Evolutionary conservation across 345 rosid genomes (phyloP).

Genomic region (Gossypium thurberi): DNA sequence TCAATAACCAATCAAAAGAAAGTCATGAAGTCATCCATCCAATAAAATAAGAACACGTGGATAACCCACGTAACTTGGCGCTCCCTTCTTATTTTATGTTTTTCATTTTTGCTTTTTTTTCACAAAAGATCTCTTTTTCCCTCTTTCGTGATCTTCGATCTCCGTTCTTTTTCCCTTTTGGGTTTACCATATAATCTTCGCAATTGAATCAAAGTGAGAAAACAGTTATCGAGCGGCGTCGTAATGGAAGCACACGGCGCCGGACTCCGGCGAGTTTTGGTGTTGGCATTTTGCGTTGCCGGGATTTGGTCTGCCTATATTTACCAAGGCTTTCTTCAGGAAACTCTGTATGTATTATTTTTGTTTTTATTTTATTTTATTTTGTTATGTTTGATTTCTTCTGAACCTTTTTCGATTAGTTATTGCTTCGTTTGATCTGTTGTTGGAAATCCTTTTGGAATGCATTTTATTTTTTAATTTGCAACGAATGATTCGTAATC

Average conservation of each 20-base stretch:
- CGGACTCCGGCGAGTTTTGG: conserved; percentile 58
- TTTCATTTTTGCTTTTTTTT: not conserved
- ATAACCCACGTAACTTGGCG: conserved; percentile 35
- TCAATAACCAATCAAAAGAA: conserved; percentile 6
- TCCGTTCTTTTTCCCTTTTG: not conserved
- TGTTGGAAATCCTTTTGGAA: not conserved
- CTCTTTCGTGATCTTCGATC: conserved; percentile 5
- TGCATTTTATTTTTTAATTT: not conserved
- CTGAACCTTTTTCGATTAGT: not conserved
- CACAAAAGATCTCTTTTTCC: not conserved
- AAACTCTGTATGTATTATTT: conserved; percentile 57
- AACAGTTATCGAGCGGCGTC: conserved; percentile 3
- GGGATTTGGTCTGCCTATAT: conserved; percentile 97
- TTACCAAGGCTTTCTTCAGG: conserved; percentile 95
- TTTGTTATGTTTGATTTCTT: not conserved
- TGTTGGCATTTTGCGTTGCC: conserved; percentile 78
- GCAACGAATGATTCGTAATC: not conserved
- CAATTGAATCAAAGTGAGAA: not conserved
- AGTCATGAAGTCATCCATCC: conserved; percentile 1
- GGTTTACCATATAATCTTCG: not conserved
- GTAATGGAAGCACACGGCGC: conserved; percentile 65
- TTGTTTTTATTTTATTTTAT: not conserved
- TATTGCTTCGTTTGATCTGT: conserved; percentile 7
- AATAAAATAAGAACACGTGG: not conserved
- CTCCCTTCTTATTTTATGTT: conserved; percentile 16